Conservation (phyloP, 257 asterid species). For the Cynanchum wilfordii region DNA sequence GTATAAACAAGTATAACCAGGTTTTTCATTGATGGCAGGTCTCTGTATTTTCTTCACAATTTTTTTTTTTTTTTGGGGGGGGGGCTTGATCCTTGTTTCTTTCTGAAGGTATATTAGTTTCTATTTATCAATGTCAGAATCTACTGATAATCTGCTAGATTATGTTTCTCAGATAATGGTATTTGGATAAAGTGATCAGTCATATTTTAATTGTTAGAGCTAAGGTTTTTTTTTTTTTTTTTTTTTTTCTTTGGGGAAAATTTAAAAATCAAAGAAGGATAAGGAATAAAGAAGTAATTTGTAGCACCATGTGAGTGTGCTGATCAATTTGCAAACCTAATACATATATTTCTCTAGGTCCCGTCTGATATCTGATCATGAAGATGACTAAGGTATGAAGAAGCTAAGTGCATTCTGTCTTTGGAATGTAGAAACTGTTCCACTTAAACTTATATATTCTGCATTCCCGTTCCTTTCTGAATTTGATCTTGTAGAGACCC, state of each 20-base stretch:
- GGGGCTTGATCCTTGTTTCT: background rate
- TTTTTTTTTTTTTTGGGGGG: too few relatives aligned
- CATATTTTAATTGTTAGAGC: background rate
- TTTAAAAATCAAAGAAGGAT: background rate
- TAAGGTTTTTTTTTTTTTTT: background rate
- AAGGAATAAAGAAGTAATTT: background rate
- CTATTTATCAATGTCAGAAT: background rate
- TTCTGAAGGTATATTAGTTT: background rate
- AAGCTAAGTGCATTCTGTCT: background rate
- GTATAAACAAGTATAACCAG: background rate
- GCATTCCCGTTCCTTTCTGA: background rate
- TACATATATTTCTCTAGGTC: background rate
- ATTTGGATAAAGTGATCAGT: background rate
- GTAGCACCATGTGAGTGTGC: background rate
- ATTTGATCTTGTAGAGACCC: background rate
- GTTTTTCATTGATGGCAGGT: background rate
- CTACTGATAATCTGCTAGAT: background rate
- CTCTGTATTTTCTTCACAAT: conserved; percentile 8
- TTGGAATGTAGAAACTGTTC: background rate
- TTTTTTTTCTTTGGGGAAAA: background rate
- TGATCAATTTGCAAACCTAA: background rate
- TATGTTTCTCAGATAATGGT: background rate
- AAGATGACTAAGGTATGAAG: background rate
- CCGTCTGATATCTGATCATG: background rate
- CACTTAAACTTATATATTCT: background rate